phyloP scores from a whole-genome alignment of 495 filamentous ascomycete genomes.

The Penicillium coprophilum region DNA sequence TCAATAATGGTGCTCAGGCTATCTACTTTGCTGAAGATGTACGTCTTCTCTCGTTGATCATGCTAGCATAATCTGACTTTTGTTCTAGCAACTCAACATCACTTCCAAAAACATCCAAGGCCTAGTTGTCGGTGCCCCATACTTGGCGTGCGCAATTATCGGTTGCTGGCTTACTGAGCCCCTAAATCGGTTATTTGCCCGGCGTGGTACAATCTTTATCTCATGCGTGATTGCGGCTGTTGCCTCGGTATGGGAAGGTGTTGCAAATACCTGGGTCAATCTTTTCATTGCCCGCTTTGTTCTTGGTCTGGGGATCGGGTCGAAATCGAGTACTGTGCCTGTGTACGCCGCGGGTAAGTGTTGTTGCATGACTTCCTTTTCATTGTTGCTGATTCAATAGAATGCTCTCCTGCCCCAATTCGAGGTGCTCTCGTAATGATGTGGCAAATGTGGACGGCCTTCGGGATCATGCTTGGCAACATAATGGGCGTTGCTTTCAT shows the following conservation, averaged over 20 bases:
- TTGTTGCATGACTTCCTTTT: too few species aligned
- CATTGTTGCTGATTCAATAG: conserved; percentile 15
- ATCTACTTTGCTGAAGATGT: conserved; percentile 53
- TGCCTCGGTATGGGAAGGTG: conserved; percentile 50
- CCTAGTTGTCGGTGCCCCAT: conserved; percentile 49
- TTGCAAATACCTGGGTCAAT: conserved; percentile 51
- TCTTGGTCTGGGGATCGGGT: conserved; percentile 60
- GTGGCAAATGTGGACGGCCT: conserved; percentile 70
- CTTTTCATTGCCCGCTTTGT: conserved; percentile 59
- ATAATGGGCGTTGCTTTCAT: conserved; percentile 69
- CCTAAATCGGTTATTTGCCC: conserved; percentile 54
- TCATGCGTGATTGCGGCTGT: conserved; percentile 49
- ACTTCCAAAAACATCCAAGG: conserved; percentile 39
- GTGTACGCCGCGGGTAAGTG: conserved; percentile 48
- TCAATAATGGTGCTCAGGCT: conserved; percentile 74
- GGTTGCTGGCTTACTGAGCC: conserved; percentile 57
- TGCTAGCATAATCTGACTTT: not conserved
- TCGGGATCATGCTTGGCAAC: conserved; percentile 79
- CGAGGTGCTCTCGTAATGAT: conserved; percentile 62
- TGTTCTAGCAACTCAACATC: conserved; percentile 36
- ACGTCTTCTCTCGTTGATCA: not conserved
- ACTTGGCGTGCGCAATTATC: conserved; percentile 43
- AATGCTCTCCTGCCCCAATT: conserved; percentile 56
- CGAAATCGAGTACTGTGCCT: conserved; percentile 58
- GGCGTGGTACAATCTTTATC: conserved; percentile 60